Evolutionary conservation across 1,284 basidiomycete genomes (phyloP).

Genomic region (Cystobasidium slooffiae): DNA sequence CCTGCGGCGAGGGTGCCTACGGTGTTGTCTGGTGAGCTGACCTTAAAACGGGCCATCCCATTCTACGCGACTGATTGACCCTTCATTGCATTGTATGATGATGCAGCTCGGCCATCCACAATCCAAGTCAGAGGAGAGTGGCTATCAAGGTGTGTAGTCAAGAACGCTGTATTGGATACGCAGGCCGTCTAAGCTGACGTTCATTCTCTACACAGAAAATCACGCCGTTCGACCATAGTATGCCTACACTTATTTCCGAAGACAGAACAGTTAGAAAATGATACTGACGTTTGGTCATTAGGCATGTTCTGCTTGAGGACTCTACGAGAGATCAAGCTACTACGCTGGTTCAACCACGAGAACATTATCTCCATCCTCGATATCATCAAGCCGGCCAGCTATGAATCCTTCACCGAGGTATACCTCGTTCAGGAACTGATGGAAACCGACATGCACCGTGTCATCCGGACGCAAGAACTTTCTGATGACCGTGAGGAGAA

Average conservation of each 20-base stretch:
- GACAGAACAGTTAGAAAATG: background rate
- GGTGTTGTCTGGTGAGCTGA: constrained; percentile 72
- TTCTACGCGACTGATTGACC: too few species aligned
- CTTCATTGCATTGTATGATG: too few species aligned
- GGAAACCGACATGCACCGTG: constrained; percentile 70
- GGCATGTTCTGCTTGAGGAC: constrained; percentile 70
- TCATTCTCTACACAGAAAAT: constrained; percentile 68
- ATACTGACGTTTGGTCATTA: background rate
- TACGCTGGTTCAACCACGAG: constrained; percentile 91
- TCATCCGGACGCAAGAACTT: constrained; percentile 80
- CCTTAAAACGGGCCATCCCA: too few species aligned
- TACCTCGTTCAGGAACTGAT: constrained; percentile 66
- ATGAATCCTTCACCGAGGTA: constrained; percentile 92
- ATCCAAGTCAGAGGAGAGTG: constrained; percentile 50
- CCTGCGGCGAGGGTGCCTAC: constrained; percentile 82
- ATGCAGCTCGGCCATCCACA: constrained; percentile 49
- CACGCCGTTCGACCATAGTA: constrained; percentile 70
- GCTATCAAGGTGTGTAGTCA: constrained; percentile 49
- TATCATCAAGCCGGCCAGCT: constrained; percentile 84
- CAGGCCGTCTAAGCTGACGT: background rate
- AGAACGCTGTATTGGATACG: background rate
- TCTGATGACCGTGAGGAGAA: constrained; percentile 72
- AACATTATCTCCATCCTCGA: constrained; percentile 96
- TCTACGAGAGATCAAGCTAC: constrained; percentile 84
- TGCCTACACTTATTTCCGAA: background rate